Conservation (phyloP, 768 basidiomycete genomes). For the Strobilomyces echinocephalus region DNA sequence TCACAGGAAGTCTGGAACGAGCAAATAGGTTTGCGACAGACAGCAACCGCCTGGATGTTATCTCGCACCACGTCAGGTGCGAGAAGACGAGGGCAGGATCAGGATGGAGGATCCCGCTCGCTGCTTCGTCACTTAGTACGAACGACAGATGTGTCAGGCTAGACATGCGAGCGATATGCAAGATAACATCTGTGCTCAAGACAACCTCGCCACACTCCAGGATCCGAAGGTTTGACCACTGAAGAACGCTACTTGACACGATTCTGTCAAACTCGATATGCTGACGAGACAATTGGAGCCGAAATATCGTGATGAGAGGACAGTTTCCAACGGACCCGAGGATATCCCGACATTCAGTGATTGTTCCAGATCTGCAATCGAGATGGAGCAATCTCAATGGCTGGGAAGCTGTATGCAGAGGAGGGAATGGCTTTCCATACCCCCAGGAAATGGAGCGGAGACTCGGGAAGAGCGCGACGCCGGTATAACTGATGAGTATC, state of each 20-base stretch:
- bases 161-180: neutral
- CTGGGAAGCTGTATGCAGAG: neutral
- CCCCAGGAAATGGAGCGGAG: neutral
- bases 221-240: slow-evolving; percentile 1
- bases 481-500: neutral
- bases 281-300: neutral
- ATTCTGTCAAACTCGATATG: neutral
- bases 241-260: neutral
- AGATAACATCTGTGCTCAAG: neutral
- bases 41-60: neutral
- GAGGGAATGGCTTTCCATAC: neutral
- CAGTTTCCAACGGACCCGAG: neutral
- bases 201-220: neutral
- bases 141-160: neutral
- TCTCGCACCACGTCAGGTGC: neutral
- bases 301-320: neutral
- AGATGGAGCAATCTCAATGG: neutral
- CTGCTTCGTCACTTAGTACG: neutral
- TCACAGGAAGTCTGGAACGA: neutral
- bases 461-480: neutral
- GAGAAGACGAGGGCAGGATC: neutral
- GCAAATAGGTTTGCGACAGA: neutral
- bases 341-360: neutral
- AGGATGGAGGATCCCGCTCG: neutral
- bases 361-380: neutral